phyloP scores from a whole-genome alignment of 1,139 yeast species.

The Geotrichum siamense region DNA sequence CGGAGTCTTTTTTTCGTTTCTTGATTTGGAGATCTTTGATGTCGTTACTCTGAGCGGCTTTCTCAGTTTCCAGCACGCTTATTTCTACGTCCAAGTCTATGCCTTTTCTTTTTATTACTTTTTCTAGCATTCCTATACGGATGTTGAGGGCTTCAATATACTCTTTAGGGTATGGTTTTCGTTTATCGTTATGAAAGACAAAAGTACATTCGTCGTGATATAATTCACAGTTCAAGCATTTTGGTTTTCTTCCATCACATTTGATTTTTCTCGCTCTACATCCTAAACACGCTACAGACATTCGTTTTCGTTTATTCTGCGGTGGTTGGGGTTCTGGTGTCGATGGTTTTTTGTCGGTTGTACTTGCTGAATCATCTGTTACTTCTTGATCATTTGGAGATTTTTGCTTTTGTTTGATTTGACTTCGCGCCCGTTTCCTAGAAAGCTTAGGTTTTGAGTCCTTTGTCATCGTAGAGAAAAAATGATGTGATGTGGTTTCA shows the following conservation, averaged over 20 bases:
- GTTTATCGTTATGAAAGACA: constrained; percentile 19
- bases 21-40: not conserved
- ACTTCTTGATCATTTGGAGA: not conserved
- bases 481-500: no score
- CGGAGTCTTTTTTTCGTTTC: constrained; percentile 4
- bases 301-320: constrained; percentile 29
- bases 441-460: no score
- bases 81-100: constrained; percentile 4
- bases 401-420: not conserved
- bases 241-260: constrained; percentile 60
- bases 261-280: constrained; percentile 51
- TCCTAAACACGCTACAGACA: constrained; percentile 58
- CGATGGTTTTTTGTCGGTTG: constrained; percentile 1
- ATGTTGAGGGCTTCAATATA: constrained; percentile 18
- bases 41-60: not conserved
- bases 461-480: no score
- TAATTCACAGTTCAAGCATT: constrained; percentile 56
- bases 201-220: constrained; percentile 34
- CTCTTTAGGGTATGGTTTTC: constrained; percentile 20
- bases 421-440: no score
- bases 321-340: not conserved
- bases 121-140: constrained; percentile 16
- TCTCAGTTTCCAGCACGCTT: not conserved
- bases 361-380: not conserved
- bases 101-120: constrained; percentile 11